Base-by-base conservation (phyloP, 768 basidiomycete genomes). In the Mycena haematopus region DNA sequence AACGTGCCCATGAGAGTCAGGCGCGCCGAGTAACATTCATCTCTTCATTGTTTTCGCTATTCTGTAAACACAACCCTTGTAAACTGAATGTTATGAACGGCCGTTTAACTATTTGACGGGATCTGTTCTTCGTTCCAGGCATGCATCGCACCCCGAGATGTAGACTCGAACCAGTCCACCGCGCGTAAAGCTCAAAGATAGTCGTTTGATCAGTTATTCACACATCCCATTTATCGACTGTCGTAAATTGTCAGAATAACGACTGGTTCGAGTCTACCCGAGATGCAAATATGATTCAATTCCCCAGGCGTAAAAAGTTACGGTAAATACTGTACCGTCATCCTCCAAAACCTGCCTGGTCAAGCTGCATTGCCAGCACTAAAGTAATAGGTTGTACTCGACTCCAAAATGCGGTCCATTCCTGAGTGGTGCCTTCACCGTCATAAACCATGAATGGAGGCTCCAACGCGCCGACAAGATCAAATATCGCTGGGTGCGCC, bases 321-420 rank as follows among this genome's bases (percentile, higher is more conserved):
- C 36, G 11, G 14, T 36, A 36, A 36, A 36, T 31, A 31, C 29
- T 36, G n/a, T n/a, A 36, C 36, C 13, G 36, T 36, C 36, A 36
- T 36, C 36, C 57, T 42, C 57, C 56, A 36, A 58, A 58, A 24
- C 62, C 62, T 31, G 52, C 62, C 42, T 58, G 11, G 31, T 66
- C 58, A 14, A 66, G 50, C 49, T 63, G 42, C 1, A 13, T 42
- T 1, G 31, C 61, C 6, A 66, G 52, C 22, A 60, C 61, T 13
- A 66, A 15, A 27, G 60, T 11, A 22, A 66, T 46, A 13, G 61
- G 65, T 46, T 66, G 65, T 0, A 54, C 45, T 21, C 61, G 38
- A 25, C 29, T 42, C 65, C 65, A 66, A 31, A 66, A 66, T 0
- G 24, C 14, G 15, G 24, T 60, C 65, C 65, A 66, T 14, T 17